Conservation (phyloP, 78 protist genomes). For the Cavenderia fasciculata region DNA sequence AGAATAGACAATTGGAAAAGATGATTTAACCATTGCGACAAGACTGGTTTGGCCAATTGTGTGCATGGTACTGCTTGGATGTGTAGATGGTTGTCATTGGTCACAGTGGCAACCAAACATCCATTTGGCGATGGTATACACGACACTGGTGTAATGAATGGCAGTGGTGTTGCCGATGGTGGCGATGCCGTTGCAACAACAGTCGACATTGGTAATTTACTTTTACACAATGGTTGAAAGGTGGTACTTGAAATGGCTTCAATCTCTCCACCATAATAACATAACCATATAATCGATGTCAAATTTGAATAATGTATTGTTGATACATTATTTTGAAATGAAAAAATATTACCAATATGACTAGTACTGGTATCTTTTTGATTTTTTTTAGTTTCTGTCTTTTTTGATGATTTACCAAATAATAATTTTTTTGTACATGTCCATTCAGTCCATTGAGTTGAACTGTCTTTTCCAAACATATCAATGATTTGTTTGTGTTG, state of each 20-base stretch:
- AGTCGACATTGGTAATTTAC: not conserved
- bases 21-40: slow-evolving; percentile 37
- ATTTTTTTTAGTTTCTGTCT: not conserved
- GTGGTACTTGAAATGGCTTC: slow-evolving; percentile 38
- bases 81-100: not conserved
- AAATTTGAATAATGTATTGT: slow-evolving; percentile 18
- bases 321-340: slow-evolving; percentile 10
- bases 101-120: slow-evolving; percentile 27
- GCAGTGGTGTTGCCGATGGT: too few relatives aligned
- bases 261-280: slow-evolving; percentile 17
- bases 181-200: slow-evolving; percentile 14
- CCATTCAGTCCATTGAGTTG: not conserved
- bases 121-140: slow-evolving; percentile 77
- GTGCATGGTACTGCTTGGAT: not conserved
- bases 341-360: too few relatives aligned
- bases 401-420: not conserved
- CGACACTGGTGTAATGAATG: too few relatives aligned
- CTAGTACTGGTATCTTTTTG: not conserved
- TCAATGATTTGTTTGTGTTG: slow-evolving; percentile 20
- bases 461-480: not conserved
- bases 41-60: not conserved
- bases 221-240: slow-evolving; percentile 9
- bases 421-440: not conserved
- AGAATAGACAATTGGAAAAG: slow-evolving; percentile 50
- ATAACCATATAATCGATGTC: slow-evolving; percentile 49